These are phyloP conservation scores for Fonsecaea pedrosoi DNA, from an alignment of 2,329 filamentous ascomycete species.

Conservation along the genomic window DNA sequence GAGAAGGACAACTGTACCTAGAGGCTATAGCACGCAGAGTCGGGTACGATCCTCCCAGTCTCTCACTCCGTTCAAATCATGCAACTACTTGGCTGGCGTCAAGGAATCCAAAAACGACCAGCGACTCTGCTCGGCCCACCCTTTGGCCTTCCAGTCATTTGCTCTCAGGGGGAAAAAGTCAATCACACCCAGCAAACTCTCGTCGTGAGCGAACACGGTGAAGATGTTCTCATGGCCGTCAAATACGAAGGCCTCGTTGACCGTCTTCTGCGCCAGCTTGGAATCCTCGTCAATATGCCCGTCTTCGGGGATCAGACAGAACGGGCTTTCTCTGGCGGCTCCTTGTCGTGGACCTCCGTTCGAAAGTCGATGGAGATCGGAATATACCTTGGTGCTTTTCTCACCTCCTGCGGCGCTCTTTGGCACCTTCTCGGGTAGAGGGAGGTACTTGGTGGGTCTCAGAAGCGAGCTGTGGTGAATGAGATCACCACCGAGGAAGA, in stretches of 20 bases:
- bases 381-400: too few relatives aligned
- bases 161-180: background rate
- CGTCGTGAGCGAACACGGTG: background rate
- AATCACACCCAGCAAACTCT: background rate
- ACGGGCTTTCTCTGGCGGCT: background rate
- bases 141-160: background rate
- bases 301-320: background rate
- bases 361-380: too few relatives aligned
- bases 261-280: background rate
- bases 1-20: too few relatives aligned
- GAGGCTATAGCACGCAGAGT: too few relatives aligned
- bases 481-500: too few relatives aligned
- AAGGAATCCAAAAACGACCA: background rate
- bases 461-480: too few relatives aligned
- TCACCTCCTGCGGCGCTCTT: too few relatives aligned
- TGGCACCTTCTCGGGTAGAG: too few relatives aligned
- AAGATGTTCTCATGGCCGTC: background rate
- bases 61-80: too few relatives aligned
- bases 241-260: background rate
- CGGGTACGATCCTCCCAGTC: too few relatives aligned
- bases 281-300: background rate
- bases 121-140: background rate
- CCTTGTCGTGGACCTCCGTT: background rate
- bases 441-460: too few relatives aligned
- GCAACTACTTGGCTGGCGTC: constrained; percentile 15